Evolutionary conservation across 257 asterid genomes (phyloP).

Genomic region (Solanum peruvianum): DNA sequence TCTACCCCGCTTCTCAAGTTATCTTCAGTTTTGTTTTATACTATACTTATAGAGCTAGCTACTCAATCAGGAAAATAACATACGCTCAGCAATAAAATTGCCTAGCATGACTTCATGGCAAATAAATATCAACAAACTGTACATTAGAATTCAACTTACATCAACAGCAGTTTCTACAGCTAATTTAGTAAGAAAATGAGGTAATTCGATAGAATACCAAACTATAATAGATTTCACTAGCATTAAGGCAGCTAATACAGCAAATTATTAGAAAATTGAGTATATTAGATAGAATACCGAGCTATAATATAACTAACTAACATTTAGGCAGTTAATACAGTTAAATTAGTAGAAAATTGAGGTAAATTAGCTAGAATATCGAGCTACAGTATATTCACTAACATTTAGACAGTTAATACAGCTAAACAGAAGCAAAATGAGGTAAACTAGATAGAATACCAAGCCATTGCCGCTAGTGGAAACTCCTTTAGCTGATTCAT

Average conservation of each 20-base stretch:
- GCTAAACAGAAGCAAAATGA: neutral
- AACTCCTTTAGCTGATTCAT: slow-evolving; percentile 27
- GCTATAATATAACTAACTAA: neutral
- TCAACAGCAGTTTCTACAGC: neutral
- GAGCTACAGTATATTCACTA: neutral
- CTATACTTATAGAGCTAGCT: neutral
- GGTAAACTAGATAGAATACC: slow-evolving; percentile 7
- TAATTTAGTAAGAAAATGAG: neutral
- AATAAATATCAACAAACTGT: neutral
- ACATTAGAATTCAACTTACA: neutral
- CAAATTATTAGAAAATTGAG: neutral
- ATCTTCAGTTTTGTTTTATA: neutral
- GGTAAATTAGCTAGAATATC: slow-evolving; percentile 6
- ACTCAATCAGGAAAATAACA: neutral
- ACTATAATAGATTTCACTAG: neutral
- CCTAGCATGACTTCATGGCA: neutral
- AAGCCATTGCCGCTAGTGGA: slow-evolving; percentile 35
- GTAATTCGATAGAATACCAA: neutral
- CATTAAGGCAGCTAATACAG: neutral
- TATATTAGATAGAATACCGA: neutral
- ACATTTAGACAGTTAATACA: neutral
- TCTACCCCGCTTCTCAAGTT: neutral
- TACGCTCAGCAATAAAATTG: neutral
- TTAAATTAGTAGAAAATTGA: neutral
- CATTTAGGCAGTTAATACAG: neutral